A percentile compares a stretch with the other conserved stretches of the same genome.
phyloP scores from a whole-genome alignment of 495 filamentous ascomycete species.

The Daldinia loculata region DNA sequence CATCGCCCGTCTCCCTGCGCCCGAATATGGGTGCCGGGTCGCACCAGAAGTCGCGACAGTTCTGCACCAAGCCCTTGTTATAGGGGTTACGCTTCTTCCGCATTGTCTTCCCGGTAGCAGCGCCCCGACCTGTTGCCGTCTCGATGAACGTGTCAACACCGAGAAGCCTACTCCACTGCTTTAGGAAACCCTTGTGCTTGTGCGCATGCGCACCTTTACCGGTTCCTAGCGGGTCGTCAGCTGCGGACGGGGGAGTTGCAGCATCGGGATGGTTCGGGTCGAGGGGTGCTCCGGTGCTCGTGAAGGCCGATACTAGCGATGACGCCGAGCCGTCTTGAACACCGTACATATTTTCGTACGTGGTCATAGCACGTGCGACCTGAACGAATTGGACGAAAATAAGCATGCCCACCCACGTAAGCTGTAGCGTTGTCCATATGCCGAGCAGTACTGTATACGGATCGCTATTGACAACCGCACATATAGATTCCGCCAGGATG shows the following conservation, averaged over 20 bases:
- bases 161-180: slow-evolving; percentile 82
- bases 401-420: slow-evolving; percentile 96
- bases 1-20: slow-evolving; percentile 73
- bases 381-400: slow-evolving; percentile 91
- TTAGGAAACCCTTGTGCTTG: slow-evolving; percentile 68
- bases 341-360: slow-evolving; percentile 91
- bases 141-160: slow-evolving; percentile 93
- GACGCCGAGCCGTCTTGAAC: slow-evolving; percentile 64
- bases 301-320: slow-evolving; percentile 80
- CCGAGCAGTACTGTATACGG: slow-evolving; percentile 81
- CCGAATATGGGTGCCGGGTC: slow-evolving; percentile 86
- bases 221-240: slow-evolving; percentile 52
- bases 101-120: slow-evolving; percentile 57
- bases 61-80: slow-evolving; percentile 78
- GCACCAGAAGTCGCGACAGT: slow-evolving; percentile 97
- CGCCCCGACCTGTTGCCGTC: slow-evolving; percentile 70
- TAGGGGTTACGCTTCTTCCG: slow-evolving; percentile 78
- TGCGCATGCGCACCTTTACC: slow-evolving; percentile 58
- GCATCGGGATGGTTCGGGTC: slow-evolving; percentile 51
- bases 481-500: slow-evolving; percentile 76
- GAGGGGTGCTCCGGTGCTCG: slow-evolving; percentile 79
- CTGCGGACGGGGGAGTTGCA: slow-evolving; percentile 50
- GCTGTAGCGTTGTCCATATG: slow-evolving; percentile 81
- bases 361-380: slow-evolving; percentile 89
- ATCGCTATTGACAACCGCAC: slow-evolving; percentile 77